Conservation (phyloP, 164 flowering plant genomes). For the Euptelea pleiosperma region DNA sequence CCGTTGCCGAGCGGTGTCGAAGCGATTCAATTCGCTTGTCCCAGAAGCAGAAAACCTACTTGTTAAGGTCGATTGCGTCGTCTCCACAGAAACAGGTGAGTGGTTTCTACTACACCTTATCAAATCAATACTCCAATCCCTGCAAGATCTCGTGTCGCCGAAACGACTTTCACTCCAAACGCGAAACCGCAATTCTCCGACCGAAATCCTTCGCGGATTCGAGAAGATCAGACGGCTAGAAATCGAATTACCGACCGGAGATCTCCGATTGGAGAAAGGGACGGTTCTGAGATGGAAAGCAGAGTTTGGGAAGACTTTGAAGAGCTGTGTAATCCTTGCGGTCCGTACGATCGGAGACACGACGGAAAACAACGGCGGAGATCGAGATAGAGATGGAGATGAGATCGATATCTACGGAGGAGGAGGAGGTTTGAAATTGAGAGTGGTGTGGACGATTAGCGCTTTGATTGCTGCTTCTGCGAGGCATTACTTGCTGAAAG, state of each 20-base stretch:
- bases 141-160: constrained; percentile 30
- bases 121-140: constrained; percentile 29
- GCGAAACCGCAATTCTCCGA: constrained; percentile 32
- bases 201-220: constrained; percentile 41
- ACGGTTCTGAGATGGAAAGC: constrained; percentile 47
- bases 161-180: constrained; percentile 7
- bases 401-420: constrained; percentile 13
- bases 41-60: constrained; percentile 40
- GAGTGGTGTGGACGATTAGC: constrained; percentile 58
- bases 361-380: neutral
- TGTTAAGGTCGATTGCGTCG: constrained; percentile 45
- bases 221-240: constrained; percentile 31
- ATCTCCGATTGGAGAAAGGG: constrained; percentile 38
- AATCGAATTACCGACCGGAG: constrained; percentile 50
- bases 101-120: constrained; percentile 31
- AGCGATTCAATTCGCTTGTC: constrained; percentile 53
- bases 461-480: constrained; percentile 53
- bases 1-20: constrained; percentile 44
- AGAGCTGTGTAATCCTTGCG: constrained; percentile 48
- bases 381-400: constrained; percentile 7
- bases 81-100: constrained; percentile 33
- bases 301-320: constrained; percentile 36
- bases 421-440: constrained; percentile 25
- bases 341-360: constrained; percentile 9
- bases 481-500: constrained; percentile 39